A percentile compares a stretch with the other conserved stretches of the same genome.
phyloP scores from a whole-genome alignment of 768 basidiomycete genomes.

The Psilocybe sp. region DNA sequence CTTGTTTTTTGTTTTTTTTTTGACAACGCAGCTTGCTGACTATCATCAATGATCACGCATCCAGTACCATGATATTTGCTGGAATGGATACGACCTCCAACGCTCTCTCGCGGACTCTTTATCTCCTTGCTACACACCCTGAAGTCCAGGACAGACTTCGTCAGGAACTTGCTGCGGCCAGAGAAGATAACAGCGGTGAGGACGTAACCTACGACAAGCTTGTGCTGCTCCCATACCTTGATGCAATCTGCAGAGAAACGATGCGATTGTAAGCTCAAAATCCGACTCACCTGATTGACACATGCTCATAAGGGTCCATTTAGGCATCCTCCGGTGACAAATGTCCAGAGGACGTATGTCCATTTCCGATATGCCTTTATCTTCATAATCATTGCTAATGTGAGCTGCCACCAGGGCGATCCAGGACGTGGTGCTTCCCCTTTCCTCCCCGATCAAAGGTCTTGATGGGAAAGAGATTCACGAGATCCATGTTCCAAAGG shows the following conservation, averaged over 20 bases:
- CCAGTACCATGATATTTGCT: slow-evolving; percentile 30
- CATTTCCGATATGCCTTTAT: too few species aligned
- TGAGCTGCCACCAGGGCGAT: background rate
- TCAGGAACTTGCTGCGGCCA: slow-evolving; percentile 29
- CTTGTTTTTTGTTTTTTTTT: background rate
- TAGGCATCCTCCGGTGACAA: slow-evolving; percentile 21
- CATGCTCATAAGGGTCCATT: background rate
- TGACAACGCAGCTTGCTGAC: too few species aligned
- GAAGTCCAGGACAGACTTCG: slow-evolving; percentile 33
- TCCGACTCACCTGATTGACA: background rate
- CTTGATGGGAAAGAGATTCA: slow-evolving; percentile 2
- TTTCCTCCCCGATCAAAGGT: slow-evolving; percentile 4
- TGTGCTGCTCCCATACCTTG: slow-evolving; percentile 32
- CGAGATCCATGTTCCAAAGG: slow-evolving; percentile 2
- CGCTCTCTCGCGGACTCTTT: slow-evolving; percentile 34
- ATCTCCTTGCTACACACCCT: slow-evolving; percentile 28
- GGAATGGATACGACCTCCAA: slow-evolving; percentile 44
- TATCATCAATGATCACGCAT: background rate
- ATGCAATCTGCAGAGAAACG: slow-evolving; percentile 39
- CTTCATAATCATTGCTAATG: background rate
- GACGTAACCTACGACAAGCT: slow-evolving; percentile 37
- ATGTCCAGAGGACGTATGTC: slow-evolving; percentile 11
- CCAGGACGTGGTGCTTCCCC: slow-evolving; percentile 3
- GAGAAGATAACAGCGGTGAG: slow-evolving; percentile 10
- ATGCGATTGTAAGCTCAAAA: slow-evolving; percentile 30